Conservation (phyloP, 805 yeast species). For the Nakazawaea pomicola region DNA sequence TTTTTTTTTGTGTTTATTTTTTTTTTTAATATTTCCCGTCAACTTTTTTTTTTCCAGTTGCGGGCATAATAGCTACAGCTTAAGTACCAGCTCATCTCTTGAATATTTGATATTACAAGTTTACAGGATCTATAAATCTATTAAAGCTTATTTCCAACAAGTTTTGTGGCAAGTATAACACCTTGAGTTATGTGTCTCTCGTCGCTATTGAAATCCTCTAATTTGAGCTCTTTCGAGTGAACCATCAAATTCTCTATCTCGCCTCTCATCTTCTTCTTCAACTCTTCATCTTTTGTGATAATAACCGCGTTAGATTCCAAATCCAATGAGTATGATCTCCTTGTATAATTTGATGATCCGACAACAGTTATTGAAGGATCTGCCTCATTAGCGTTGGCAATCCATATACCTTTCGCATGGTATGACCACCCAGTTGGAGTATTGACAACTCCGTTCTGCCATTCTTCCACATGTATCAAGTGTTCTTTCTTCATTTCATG, state of each 20-base stretch:
- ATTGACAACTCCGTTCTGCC: constrained; percentile 85
- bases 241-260: constrained; percentile 61
- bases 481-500: constrained; percentile 32
- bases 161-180: constrained; percentile 61
- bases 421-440: constrained; percentile 90
- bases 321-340: constrained; percentile 82
- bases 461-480: constrained; percentile 62
- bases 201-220: constrained; percentile 58
- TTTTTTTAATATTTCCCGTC: no score
- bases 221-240: constrained; percentile 45
- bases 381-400: constrained; percentile 49
- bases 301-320: constrained; percentile 83
- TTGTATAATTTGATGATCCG: constrained; percentile 92
- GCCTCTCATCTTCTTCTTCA: constrained; percentile 49
- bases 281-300: constrained; percentile 58
- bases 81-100: no score
- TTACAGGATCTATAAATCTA: not conserved
- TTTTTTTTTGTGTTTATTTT: no score
- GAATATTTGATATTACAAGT: no score
- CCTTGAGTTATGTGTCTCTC: constrained; percentile 59
- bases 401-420: constrained; percentile 96
- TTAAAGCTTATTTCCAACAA: constrained; percentile 53
- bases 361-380: constrained; percentile 72
- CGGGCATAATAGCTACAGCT: no score
- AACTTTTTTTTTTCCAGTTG: no score